Evolutionary conservation across 192 early-diverging fungal species (phyloP), one percentile per base, ranked within the genome.

Genomic region (Backusella westeae): DNA sequence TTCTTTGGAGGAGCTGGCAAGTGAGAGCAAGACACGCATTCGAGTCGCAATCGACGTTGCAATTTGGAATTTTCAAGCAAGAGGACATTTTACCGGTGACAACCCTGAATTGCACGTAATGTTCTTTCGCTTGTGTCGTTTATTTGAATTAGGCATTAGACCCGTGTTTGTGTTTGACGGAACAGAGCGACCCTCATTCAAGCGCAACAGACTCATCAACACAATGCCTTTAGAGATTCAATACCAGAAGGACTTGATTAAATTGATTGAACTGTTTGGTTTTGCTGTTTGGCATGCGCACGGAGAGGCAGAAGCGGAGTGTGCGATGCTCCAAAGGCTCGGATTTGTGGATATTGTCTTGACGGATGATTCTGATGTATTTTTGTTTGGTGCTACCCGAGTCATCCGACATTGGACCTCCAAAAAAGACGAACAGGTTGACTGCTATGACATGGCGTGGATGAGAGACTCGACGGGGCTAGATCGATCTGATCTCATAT

Each of bases 221-320:
- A 69, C 66, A 4, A 34, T 9, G 1, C 26, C 21, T 0, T 42
- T 44, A 3, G 23, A 52, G 34, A 49, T 34, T 1, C 49, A 67
- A 3, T 69, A 63, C 4, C 65, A 15, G n/a, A 15, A 32, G 4
- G 34, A 72, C 15, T 17, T 77, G 21, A 56, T 41, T 21, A 38
- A 29, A 19, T 15, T 79, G 36, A 68, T 82, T 19, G 26, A 69
- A 35, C 32, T 59, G 19, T 82, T 82, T 34, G 66, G 71, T 0
- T 82, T 75, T 67, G 34, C 67, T 0, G 34, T 59, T 17, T 82
- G 80, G 80, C 21, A 78, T 15, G 80, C 80, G 14, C 38, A 52
- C 21, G 80, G 80, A 17, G 80, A 82, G 63, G 82, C 83, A 4
- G 83, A 83, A 46, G 83, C 83, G 14, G 83, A 85, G 39, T 85